These are phyloP conservation scores for Penicillium sp. DNA, from an alignment of 2,329 filamentous ascomycete genomes.

Conservation along the genomic window DNA sequence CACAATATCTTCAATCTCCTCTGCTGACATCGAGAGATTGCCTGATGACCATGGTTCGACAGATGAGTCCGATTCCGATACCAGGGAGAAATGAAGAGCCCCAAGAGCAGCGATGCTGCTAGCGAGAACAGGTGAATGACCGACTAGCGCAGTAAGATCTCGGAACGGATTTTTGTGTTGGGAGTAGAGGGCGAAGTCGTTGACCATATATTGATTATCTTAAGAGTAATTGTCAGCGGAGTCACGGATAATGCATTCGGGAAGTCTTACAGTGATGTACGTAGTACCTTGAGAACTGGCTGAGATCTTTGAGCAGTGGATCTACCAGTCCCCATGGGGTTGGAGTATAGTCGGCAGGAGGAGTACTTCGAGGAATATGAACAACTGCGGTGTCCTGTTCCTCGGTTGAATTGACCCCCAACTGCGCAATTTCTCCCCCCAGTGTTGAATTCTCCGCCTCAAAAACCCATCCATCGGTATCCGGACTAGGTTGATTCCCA, in stretches of 20 bases:
- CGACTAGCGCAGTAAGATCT: constrained; percentile 49
- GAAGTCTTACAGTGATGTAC: constrained; percentile 45
- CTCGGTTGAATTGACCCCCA: neutral
- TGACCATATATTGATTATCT: constrained; percentile 44
- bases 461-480: constrained; percentile 17
- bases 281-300: constrained; percentile 47
- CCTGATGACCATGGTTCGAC: constrained; percentile 37
- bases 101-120: constrained; percentile 51
- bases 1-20: constrained; percentile 33
- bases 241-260: neutral
- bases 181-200: constrained; percentile 51
- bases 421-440: neutral
- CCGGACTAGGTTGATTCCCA: constrained; percentile 17
- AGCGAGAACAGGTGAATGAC: constrained; percentile 46
- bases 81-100: constrained; percentile 49
- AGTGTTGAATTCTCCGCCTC: constrained; percentile 6
- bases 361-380: constrained; percentile 13
- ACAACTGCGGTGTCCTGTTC: constrained; percentile 16
- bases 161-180: constrained; percentile 50
- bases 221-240: constrained; percentile 18
- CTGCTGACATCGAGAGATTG: constrained; percentile 19
- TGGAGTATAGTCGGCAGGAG: constrained; percentile 24
- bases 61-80: constrained; percentile 36
- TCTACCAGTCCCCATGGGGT: constrained; percentile 47
- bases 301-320: constrained; percentile 50